These are phyloP conservation scores for Anthoceros angustus DNA, from an alignment of 225 moss, liverwort and hornwort species.

Conservation along the genomic window DNA sequence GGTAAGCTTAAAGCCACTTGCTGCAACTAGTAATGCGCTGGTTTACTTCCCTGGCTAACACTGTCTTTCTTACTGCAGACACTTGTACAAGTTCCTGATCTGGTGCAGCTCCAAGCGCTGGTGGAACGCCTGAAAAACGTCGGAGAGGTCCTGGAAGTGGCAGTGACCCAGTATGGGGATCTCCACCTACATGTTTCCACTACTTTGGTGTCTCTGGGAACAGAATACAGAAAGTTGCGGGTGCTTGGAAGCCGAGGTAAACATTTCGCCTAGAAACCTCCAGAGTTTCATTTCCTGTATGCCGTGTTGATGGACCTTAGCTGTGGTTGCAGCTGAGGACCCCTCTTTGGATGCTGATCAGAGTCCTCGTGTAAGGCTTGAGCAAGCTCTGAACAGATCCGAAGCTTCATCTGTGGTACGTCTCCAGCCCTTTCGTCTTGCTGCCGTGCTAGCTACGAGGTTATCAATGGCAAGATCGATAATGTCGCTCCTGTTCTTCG, in stretches of 20 bases:
- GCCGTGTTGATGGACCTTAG: not conserved
- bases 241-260: slow-evolving; percentile 61
- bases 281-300: not conserved
- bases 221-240: slow-evolving; percentile 64
- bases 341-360: slow-evolving; percentile 24
- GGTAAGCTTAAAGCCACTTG: slow-evolving; percentile 18
- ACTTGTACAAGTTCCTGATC: slow-evolving; percentile 73
- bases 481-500: slow-evolving; percentile 5
- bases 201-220: slow-evolving; percentile 69
- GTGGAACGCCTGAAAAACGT: slow-evolving; percentile 81
- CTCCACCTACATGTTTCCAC: slow-evolving; percentile 78
- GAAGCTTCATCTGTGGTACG: slow-evolving; percentile 63
- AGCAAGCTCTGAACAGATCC: slow-evolving; percentile 52
- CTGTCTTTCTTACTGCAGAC: slow-evolving; percentile 26
- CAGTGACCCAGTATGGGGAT: slow-evolving; percentile 82
- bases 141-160: slow-evolving; percentile 77
- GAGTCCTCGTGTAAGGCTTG: slow-evolving; percentile 58
- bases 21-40: slow-evolving; percentile 4
- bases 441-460: not conserved
- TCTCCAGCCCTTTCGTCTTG: not conserved
- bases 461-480: not conserved
- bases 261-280: not conserved
- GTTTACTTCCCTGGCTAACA: not conserved
- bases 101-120: slow-evolving; percentile 52
- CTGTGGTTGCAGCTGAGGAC: slow-evolving; percentile 29